Base-by-base conservation (phyloP, 2,329 filamentous ascomycete genomes). In the Trichoderma sp. region DNA sequence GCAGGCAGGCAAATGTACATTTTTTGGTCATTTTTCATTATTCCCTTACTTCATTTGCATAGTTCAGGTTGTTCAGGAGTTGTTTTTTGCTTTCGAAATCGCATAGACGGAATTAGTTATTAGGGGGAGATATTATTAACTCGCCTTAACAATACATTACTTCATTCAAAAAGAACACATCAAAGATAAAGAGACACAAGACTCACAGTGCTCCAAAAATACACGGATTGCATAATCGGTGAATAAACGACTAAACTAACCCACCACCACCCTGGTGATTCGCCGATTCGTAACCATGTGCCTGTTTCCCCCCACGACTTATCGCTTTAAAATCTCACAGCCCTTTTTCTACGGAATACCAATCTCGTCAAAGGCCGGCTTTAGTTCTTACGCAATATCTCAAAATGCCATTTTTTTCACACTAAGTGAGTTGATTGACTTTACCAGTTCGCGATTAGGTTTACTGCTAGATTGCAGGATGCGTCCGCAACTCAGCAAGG, bases 321-420 rank as follows among this genome's bases (percentile, higher is more conserved):
- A 18, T 68, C 26, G 64, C 66, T 34, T 58, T 69, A 69, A 69
- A 69, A 69, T 69, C 66, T 69, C 66, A 69, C 66, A 58, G 39
- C 53, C 34, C 39, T 65, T 18, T 9, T 53, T 36, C 14, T 15
- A 21, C 47, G 53, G 26, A 32, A 60, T 60, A 39, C 12, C 64
- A 58, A 32, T 69, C 39, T 47, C n/a, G n/a, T 26, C 36, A 30
- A 21, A 26, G 36, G n/a, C 32, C 18, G 43, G n/a, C 36, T 61
- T 60, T 60, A 69, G 14, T 47, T 69, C 66, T 69, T 57, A 61
- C 56, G 14, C 34, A 34, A 30, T 67, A 56, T 39, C 30, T n/a
- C 18, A 26, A 57, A 57, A 32, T 15, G 47, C 21, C n/a, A n/a
- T 6, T 53, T 53, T 3, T 36, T n/a, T 3, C 51, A 26, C 28